Evolutionary conservation across 2,329 filamentous ascomycete species (phyloP).

Genomic region (Trematosphaeria pertusa): DNA sequence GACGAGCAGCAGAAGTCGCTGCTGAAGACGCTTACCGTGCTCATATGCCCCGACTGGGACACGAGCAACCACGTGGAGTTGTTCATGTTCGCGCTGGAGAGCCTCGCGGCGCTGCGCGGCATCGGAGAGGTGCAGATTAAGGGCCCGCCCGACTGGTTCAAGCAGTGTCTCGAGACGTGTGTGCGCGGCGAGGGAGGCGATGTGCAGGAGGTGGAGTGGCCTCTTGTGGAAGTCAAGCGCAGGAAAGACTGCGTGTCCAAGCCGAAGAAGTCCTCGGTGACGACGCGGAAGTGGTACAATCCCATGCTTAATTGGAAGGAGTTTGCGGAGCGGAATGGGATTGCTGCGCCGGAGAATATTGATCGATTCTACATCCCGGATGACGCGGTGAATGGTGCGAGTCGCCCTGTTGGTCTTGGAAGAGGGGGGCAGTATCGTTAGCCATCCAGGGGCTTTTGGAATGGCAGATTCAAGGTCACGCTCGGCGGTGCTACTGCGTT

Average conservation of each 20-base stretch:
- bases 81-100: conserved; percentile 28
- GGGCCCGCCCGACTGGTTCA: conserved; percentile 28
- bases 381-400: background rate
- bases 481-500: too few species aligned
- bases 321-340: conserved; percentile 29
- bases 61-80: background rate
- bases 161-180: conserved; percentile 24
- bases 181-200: conserved; percentile 29
- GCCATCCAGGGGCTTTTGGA: too few species aligned
- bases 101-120: conserved; percentile 21
- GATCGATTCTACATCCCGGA: background rate
- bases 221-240: conserved; percentile 15
- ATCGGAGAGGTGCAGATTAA: conserved; percentile 23
- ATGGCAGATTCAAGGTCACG: too few species aligned
- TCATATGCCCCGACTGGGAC: background rate
- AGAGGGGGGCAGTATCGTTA: too few species aligned
- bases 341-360: conserved; percentile 14
- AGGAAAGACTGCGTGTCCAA: background rate
- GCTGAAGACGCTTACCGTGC: conserved; percentile 18
- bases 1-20: conserved; percentile 23
- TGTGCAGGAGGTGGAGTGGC: conserved; percentile 24
- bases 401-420: too few species aligned
- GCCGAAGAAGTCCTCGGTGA: conserved; percentile 9
- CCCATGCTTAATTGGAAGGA: conserved; percentile 30
- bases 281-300: conserved; percentile 26